These are phyloP conservation scores for Xylaria sp. DNA, from an alignment of 2,329 filamentous ascomycete genomes.

Conservation along the genomic window DNA sequence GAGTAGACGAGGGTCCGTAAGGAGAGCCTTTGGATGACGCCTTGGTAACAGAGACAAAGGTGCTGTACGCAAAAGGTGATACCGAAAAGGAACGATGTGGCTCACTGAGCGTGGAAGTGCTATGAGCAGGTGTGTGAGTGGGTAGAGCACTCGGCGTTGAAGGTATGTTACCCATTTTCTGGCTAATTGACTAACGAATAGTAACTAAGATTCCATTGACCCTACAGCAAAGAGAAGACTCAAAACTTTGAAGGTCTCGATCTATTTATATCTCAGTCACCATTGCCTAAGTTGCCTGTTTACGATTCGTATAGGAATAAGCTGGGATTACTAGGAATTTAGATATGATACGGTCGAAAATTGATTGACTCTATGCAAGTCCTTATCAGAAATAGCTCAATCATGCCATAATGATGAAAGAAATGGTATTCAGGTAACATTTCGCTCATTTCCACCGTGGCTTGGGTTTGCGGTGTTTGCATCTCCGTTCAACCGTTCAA, in stretches of 20 bases:
- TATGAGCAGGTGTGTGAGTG: conserved; percentile 20
- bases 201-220: neutral
- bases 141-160: conserved; percentile 16
- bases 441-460: neutral
- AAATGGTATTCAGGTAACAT: neutral
- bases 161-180: conserved; percentile 31
- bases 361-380: neutral
- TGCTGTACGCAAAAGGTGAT: conserved; percentile 25
- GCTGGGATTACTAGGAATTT: too few species aligned
- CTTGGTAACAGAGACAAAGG: conserved; percentile 32
- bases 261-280: conserved; percentile 15
- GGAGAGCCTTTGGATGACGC: conserved; percentile 1
- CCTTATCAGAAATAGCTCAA: neutral
- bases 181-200: neutral
- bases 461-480: neutral
- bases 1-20: neutral
- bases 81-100: conserved; percentile 28
- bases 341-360: neutral
- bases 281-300: neutral
- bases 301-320: too few species aligned
- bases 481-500: conserved; percentile 1
- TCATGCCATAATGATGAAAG: conserved; percentile 22
- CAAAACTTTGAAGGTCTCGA: neutral
- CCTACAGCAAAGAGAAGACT: neutral
- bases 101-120: neutral